Base-by-base conservation (phyloP, 208 protist genomes). In the Strigomonas oncopelti region DNA sequence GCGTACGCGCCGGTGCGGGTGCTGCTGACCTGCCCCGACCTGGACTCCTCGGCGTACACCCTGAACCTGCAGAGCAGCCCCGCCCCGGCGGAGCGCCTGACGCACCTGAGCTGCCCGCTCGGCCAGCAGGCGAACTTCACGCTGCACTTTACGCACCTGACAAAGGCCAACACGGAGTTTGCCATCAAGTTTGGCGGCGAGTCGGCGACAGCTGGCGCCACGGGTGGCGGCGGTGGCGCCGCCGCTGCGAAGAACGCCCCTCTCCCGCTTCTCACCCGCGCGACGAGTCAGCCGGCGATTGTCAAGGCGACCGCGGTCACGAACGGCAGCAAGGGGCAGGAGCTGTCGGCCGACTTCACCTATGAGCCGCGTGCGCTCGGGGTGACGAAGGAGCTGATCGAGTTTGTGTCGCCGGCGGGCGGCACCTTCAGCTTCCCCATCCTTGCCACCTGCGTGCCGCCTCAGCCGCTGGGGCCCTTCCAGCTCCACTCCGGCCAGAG, bases 321-420 rank as follows among this genome's bases (percentile, higher is more conserved):
- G 2, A 64, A 64, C 42, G 16, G 27, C 42, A 32, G 77, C 42
- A 32, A 75, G 16, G 97, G 97, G n/a, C 83, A 91, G 57, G 95
- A 98, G 68, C 80, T 98, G 20, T 32, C 45, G 9, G 74, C 96
- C 24, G 95, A 98, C 48, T 95, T 99, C 24, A 69, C 56, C 53
- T 99, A 91, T 69, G 97, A 98, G 81, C 97, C 97, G 1, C 80
- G 68, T 1, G 65, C 51, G 25, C n/a, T 98, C 0, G 97, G 97
- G 18, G 85, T 81, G 51, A 61, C 68, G 36, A 81, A 72, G 46
- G 92, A 88, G 52, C 83, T 79, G 45, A 90, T 98, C 42, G 81
- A 89, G 66, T 72, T 98, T 7, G 67, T 74, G 24, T 98, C 92
- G 4, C 53, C 86, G 1, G 63, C 75, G 13, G 97, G 86, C 0